These are phyloP conservation scores for Ananas comosus DNA, from an alignment of 176 grass and related monocot species.

Conservation along the genomic window DNA sequence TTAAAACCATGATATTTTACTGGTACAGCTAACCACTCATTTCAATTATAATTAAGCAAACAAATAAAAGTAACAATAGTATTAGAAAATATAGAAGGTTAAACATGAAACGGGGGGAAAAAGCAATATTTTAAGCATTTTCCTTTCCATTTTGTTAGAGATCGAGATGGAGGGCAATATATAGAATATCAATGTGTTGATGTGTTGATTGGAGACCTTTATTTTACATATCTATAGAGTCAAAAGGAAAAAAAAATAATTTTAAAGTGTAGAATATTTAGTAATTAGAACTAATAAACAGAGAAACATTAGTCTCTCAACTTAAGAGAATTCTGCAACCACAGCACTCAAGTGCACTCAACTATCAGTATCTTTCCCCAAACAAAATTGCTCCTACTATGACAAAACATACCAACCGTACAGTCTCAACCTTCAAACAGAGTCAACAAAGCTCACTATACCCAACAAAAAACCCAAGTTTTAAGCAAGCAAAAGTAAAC, in stretches of 20 bases:
- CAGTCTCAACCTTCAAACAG: not conserved
- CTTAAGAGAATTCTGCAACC: not conserved
- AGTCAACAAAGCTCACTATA: slow-evolving; percentile 23
- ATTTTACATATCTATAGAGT: not conserved
- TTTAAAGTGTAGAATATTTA: not conserved
- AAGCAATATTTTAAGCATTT: too few species aligned
- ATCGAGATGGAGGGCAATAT: too few species aligned
- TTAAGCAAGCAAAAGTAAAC: slow-evolving; percentile 41
- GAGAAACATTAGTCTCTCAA: slow-evolving; percentile 2
- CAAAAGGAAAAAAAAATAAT: not conserved
- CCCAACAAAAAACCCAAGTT: slow-evolving; percentile 45
- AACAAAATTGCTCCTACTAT: slow-evolving; percentile 22
- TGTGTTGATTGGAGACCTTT: not conserved
- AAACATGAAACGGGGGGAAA: too few species aligned
- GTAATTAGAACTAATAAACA: not conserved
- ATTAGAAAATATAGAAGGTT: too few species aligned
- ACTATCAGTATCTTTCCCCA: slow-evolving; percentile 23
- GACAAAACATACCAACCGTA: slow-evolving; percentile 22
- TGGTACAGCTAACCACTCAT: too few species aligned
- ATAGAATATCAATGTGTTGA: too few species aligned
- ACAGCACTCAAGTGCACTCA: slow-evolving; percentile 20
- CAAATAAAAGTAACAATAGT: too few species aligned
- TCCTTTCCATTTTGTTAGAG: too few species aligned
- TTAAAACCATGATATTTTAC: too few species aligned
- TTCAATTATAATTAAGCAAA: too few species aligned